Percentiles rank a stretch among this genome's conserved stretches.
Evolutionary conservation across 805 yeast genomes (phyloP).

Genomic region (Metschnikowia similis): DNA sequence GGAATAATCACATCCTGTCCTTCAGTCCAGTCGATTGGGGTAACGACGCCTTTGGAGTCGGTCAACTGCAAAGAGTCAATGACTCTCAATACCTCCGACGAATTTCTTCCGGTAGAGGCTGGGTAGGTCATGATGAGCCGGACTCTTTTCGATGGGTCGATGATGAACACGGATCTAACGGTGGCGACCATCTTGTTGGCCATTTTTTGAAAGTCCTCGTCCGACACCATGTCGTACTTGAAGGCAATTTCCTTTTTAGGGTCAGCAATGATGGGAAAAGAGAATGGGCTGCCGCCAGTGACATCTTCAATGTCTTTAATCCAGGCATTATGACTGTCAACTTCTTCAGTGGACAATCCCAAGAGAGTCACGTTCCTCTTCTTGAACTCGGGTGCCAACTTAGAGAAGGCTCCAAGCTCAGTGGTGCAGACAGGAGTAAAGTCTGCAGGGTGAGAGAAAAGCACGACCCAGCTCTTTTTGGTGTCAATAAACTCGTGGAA

Average conservation of each 20-base stretch:
- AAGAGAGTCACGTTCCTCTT: conserved; percentile 62
- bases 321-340: conserved; percentile 63
- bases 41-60: conserved; percentile 58
- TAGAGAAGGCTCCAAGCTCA: conserved; percentile 72
- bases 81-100: conserved; percentile 68
- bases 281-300: conserved; percentile 46
- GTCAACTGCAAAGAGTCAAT: conserved; percentile 66
- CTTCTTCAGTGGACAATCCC: conserved; percentile 63
- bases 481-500: conserved; percentile 62
- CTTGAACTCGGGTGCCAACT: conserved; percentile 63
- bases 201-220: conserved; percentile 63
- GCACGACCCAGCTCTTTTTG: conserved; percentile 51
- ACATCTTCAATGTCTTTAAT: conserved; percentile 68
- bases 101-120: conserved; percentile 71
- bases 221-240: conserved; percentile 67
- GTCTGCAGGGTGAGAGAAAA: conserved; percentile 75
- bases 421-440: conserved; percentile 80
- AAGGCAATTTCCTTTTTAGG: conserved; percentile 56
- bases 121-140: conserved; percentile 65
- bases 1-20: conserved; percentile 74
- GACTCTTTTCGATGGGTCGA: conserved; percentile 62
- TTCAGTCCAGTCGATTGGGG: conserved; percentile 70
- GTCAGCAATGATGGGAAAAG: conserved; percentile 70
- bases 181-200: conserved; percentile 63
- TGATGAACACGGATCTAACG: conserved; percentile 66